phyloP scores from a whole-genome alignment of 164 flowering plant genomes.

The Berberis thunbergii region DNA sequence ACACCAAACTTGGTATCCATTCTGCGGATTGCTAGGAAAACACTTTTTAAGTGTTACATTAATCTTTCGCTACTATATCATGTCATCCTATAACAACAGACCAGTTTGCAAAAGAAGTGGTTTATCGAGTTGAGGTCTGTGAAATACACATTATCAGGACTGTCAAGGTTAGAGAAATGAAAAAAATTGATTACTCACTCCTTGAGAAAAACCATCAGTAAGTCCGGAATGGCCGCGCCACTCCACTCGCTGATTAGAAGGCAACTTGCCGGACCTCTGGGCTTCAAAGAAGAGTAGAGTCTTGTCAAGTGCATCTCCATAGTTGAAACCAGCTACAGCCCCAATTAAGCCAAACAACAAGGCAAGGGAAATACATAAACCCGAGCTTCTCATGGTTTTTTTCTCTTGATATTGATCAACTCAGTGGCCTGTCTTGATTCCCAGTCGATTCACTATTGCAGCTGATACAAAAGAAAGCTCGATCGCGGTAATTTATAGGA shows the following conservation, averaged over 20 bases:
- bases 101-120: too few species aligned
- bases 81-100: too few species aligned
- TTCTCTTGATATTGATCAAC: too few species aligned
- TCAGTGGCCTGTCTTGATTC: too few species aligned
- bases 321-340: slow-evolving; percentile 24
- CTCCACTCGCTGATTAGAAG: slow-evolving; percentile 33
- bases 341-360: slow-evolving; percentile 3
- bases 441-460: too few species aligned
- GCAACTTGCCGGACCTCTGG: slow-evolving; percentile 74
- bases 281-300: slow-evolving; percentile 71
- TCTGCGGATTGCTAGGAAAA: too few species aligned
- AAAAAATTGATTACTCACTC: slow-evolving; percentile 22
- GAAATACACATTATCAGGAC: too few species aligned
- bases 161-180: background rate
- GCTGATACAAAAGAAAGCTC: too few species aligned
- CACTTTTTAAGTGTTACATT: too few species aligned
- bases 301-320: slow-evolving; percentile 55
- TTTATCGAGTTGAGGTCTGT: too few species aligned
- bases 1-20: background rate
- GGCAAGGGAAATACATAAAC: slow-evolving; percentile 1
- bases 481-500: too few species aligned
- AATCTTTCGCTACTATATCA: too few species aligned
- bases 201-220: slow-evolving; percentile 51
- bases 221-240: slow-evolving; percentile 83
- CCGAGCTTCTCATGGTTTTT: background rate